Evolutionary conservation across 306 rosid genomes (phyloP).

Genomic region (Mimosa bimucronata): DNA sequence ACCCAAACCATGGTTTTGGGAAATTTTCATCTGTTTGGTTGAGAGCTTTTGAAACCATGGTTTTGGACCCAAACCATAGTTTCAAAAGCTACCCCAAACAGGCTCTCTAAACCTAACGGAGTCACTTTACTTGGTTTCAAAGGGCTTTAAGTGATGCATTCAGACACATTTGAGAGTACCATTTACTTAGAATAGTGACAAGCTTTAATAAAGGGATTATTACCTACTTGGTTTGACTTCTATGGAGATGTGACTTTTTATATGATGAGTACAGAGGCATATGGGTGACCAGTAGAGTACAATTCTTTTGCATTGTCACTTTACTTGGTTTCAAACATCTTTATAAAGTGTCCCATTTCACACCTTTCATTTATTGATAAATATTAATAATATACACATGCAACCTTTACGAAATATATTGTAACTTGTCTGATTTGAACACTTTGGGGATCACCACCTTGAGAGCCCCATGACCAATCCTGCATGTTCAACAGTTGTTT

Average conservation of each 20-base stretch:
- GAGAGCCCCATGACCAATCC: not conserved
- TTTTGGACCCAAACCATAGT: too few species aligned
- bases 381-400: not conserved
- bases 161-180: not conserved
- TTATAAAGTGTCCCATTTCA: conserved; percentile 1
- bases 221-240: not conserved
- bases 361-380: not conserved
- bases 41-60: too few species aligned
- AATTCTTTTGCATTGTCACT: conserved; percentile 11
- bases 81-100: too few species aligned
- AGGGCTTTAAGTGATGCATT: not conserved
- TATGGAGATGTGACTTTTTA: not conserved
- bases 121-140: not conserved
- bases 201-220: not conserved
- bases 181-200: not conserved
- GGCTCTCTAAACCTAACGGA: not conserved
- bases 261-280: not conserved
- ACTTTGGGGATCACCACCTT: not conserved
- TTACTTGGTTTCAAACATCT: conserved; percentile 34
- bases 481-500: not conserved
- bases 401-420: conserved; percentile 26
- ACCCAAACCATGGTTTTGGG: too few species aligned
- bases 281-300: not conserved
- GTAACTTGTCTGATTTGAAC: not conserved
- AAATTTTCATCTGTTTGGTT: too few species aligned